Conservation (phyloP, 139 green algal genomes). For the Ulvella scutata region DNA sequence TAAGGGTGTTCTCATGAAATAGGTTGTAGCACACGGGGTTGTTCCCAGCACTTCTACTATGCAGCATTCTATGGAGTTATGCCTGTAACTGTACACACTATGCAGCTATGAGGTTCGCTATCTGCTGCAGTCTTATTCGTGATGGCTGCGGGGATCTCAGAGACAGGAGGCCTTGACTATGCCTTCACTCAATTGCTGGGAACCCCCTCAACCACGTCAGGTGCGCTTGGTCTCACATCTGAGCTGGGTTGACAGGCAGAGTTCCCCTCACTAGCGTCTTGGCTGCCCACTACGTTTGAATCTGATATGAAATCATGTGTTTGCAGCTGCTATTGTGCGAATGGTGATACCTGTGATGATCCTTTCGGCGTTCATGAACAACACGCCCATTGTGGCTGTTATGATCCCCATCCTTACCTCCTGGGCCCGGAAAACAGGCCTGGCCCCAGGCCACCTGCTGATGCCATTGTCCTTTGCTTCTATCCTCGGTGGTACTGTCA, state of each 20-base stretch:
- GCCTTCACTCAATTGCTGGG: slow-evolving; percentile 6
- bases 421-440: background rate
- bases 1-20: too few relatives aligned
- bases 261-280: background rate
- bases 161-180: slow-evolving; percentile 8
- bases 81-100: too few relatives aligned
- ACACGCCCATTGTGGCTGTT: slow-evolving; percentile 41
- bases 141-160: background rate
- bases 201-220: background rate
- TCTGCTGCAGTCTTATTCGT: slow-evolving; percentile 6
- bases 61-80: too few relatives aligned
- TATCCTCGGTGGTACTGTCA: slow-evolving; percentile 34
- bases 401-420: slow-evolving; percentile 25
- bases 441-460: slow-evolving; percentile 1
- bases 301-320: background rate
- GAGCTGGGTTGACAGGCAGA: background rate
- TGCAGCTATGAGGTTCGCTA: too few relatives aligned
- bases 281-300: background rate
- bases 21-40: too few relatives aligned
- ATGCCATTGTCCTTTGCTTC: slow-evolving; percentile 25
- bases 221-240: background rate
- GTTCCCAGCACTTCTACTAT: too few relatives aligned
- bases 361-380: slow-evolving; percentile 34
- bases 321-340: slow-evolving; percentile 11
- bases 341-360: slow-evolving; percentile 14